Base-by-base conservation (phyloP, 192 early-diverging fungal genomes). In the Coemansia furcata region DNA sequence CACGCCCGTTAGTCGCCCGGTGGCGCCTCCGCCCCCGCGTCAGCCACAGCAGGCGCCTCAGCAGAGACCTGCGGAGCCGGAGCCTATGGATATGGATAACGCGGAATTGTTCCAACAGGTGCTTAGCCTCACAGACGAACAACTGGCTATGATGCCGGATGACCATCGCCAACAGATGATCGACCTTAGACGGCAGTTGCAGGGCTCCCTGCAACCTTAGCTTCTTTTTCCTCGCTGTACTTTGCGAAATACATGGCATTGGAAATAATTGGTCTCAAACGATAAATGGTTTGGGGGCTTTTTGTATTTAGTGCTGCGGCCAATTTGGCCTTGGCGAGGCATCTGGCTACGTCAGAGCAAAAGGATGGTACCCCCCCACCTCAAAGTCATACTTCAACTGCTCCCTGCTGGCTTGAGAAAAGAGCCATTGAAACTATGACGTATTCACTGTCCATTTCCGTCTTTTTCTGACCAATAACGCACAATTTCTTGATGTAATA, bases 41-140 rank as follows among this genome's bases (percentile, higher is more conserved):
- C 66, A 3, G 63, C 47, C 33, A 4, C 49, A 59, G 55, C 26
- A 14, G 2, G 29, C 15, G 14, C 30, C 32, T 30, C 54, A 30
- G 54, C 30, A 30, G 15, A 32, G 30, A 32, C 15, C 38, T 21
- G 10, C 33, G 26, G 63, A 39, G 30, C 47, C 57, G 29, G 50
- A 69, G n/a, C 57, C 66, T 83, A 50, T 88, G 91, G 78, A 89
- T 90, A 36, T 64, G 46, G 68, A 79, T n/a, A 75, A 80, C 76
- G 82, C 89, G 46, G 88, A 89, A 68, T 69, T 94, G 32, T 67
- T 97, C 17, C 82, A 91, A 69, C 92, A 95, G 73, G 85, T 97
- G 5, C 63, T 97, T 23, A 90, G 88, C 55, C 78, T 97, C 36
- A 91, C 93, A 0, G 88, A 88, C 35, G 92, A 91, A 8, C 91